Evolutionary conservation across 2,329 filamentous ascomycete genomes (phyloP).

Genomic region (Clonostachys rosea): DNA sequence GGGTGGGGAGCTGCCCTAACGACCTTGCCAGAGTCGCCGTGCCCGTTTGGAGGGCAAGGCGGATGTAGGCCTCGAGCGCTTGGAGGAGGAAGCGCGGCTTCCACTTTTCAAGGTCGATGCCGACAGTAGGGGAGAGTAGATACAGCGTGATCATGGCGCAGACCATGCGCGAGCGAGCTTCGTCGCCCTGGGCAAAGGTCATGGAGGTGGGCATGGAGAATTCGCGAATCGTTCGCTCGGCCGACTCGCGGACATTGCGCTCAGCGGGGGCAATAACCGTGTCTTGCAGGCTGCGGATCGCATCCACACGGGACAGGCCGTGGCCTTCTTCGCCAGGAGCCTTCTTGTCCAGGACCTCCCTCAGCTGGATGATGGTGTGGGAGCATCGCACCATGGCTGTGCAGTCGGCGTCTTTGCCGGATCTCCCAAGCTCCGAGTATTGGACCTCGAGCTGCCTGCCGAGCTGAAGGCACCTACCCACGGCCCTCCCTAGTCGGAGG

Average conservation of each 20-base stretch:
- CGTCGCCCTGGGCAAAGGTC: conserved; percentile 65
- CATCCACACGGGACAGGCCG: conserved; percentile 69
- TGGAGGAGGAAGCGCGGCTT: conserved; percentile 69
- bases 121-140: conserved; percentile 66
- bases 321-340: conserved; percentile 69
- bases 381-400: conserved; percentile 77
- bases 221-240: conserved; percentile 76
- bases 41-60: conserved; percentile 74
- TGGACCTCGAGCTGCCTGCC: conserved; percentile 86
- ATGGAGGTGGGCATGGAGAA: conserved; percentile 63
- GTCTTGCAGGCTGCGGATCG: conserved; percentile 65
- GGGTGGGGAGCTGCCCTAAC: conserved; percentile 71
- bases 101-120: conserved; percentile 47
- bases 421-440: conserved; percentile 56
- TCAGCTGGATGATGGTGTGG: conserved; percentile 71
- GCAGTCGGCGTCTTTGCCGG: conserved; percentile 58
- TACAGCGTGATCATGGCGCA: conserved; percentile 76
- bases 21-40: conserved; percentile 70
- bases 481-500: conserved; percentile 68
- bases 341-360: conserved; percentile 66
- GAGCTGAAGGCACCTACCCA: conserved; percentile 74
- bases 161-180: conserved; percentile 67
- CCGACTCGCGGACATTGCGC: conserved; percentile 63
- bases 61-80: conserved; percentile 76
- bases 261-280: conserved; percentile 70